Percentiles rank a stretch among this genome's conserved stretches.
These are phyloP conservation scores for Phytophthora pseudosyringae DNA, from an alignment of 352 stramenopile species.

Conservation along the genomic window DNA sequence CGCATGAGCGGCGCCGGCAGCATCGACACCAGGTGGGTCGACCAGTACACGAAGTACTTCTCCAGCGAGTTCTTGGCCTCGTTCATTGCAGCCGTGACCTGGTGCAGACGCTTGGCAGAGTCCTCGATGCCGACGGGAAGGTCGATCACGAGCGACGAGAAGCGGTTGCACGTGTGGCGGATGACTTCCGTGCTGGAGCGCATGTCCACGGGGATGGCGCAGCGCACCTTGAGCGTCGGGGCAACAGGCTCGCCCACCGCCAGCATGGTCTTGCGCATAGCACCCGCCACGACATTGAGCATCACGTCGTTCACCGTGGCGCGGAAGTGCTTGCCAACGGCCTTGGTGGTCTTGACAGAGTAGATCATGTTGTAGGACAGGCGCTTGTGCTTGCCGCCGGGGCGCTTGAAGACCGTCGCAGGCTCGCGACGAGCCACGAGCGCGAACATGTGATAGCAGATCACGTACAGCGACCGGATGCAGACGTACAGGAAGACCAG, in stretches of 20 bases:
- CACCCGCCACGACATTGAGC: conserved; percentile 76
- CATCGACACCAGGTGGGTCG: conserved; percentile 61
- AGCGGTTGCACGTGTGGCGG: conserved; percentile 70
- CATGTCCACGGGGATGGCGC: conserved; percentile 84
- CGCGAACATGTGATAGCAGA: conserved; percentile 54
- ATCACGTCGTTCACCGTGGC: conserved; percentile 87
- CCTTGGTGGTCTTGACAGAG: conserved; percentile 76
- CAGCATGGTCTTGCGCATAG: conserved; percentile 75
- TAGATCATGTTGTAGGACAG: conserved; percentile 79
- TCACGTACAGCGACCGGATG: conserved; percentile 66
- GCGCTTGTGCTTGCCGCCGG: conserved; percentile 61
- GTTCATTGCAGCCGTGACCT: conserved; percentile 63
- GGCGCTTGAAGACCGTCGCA: conserved; percentile 70
- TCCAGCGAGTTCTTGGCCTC: conserved; percentile 84
- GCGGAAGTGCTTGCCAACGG: conserved; percentile 66
- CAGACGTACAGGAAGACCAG: conserved; percentile 42
- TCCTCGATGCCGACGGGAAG: conserved; percentile 68
- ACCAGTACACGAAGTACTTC: conserved; percentile 77
- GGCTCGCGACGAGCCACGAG: conserved; percentile 65
- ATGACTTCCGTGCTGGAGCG: conserved; percentile 71
- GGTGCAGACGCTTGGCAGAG: conserved; percentile 50
- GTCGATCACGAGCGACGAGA: conserved; percentile 79
- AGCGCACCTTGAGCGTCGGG: conserved; percentile 60
- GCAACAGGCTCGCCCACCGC: conserved; percentile 44
- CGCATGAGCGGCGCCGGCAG: conserved; percentile 62